These are phyloP conservation scores for Bacterosira constricta DNA, from an alignment of 108 stramenopile species.

Conservation along the genomic window DNA sequence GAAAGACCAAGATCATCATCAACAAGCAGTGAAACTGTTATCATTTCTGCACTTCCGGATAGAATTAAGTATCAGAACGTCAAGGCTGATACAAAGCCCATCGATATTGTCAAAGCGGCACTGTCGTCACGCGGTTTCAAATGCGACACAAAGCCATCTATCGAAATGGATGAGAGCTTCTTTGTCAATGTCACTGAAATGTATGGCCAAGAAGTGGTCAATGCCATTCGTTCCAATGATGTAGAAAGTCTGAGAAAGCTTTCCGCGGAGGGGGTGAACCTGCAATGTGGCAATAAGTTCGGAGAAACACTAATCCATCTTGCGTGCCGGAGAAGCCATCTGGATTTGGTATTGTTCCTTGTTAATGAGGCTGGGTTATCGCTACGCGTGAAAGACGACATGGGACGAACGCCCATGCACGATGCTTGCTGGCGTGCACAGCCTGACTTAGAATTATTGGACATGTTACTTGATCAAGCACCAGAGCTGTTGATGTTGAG, in stretches of 20 bases:
- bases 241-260: conserved; percentile 52
- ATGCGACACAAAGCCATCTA: conserved; percentile 19
- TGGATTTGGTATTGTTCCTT: conserved; percentile 60
- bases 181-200: conserved; percentile 21
- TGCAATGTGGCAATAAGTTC: conserved; percentile 80
- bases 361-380: conserved; percentile 65
- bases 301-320: conserved; percentile 88
- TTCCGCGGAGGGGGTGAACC: conserved; percentile 25
- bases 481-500: conserved; percentile 56
- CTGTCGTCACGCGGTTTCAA: conserved; percentile 21
- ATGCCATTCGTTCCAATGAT: conserved; percentile 65
- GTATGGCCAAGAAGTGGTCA: conserved; percentile 51
- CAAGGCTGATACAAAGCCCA: conserved; percentile 16
- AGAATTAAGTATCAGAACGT: conserved; percentile 37
- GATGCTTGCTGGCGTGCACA: conserved; percentile 81
- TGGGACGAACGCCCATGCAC: conserved; percentile 82
- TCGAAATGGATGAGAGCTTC: conserved; percentile 29
- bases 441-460: conserved; percentile 58
- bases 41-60: conserved; percentile 39
- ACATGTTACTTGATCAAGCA: conserved; percentile 43
- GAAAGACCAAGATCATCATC: background rate
- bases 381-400: conserved; percentile 72
- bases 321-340: conserved; percentile 80
- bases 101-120: conserved; percentile 39
- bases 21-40: conserved; percentile 8